Evolutionary conservation across 2,329 filamentous ascomycete genomes (phyloP), one percentile per base, ranked within the genome.

Genomic region (Dactylellina sp.): DNA sequence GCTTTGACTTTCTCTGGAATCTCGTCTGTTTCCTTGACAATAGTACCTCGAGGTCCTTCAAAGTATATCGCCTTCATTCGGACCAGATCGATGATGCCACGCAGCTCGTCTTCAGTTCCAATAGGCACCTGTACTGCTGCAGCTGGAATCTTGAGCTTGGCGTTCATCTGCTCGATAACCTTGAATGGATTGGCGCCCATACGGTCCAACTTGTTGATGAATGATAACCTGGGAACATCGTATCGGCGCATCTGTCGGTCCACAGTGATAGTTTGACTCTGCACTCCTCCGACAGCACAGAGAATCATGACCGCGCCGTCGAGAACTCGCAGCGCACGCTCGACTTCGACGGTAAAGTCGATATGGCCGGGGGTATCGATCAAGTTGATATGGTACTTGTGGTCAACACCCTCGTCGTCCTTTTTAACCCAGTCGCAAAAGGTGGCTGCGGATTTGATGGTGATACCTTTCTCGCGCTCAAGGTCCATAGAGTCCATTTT

Each of bases 401-500:
- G 89, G 59, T 97, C 92, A 80, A 91, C 87, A 77, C 91, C 91
- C 76, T 94, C 84, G 79, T 92, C 89, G 47, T 76, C 66, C 82
- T 88, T 89, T 85, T 96, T 97, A 77, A 90, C 84, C 95, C 95
- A 99, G 83, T 99, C 93, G 82, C 92, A 96, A 82, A 97, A 99
- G 0, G 95, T 99, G 22, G 95, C 95, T 9, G 95, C 95, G 78
- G 94, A 98, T 82, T 99, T 94, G 80, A 99, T 99, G 68, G 95
- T 99, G 81, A 99, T 99, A 79, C 95, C 95, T 85, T 97, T 97
- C 82, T 98, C 95, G 82, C 95, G 87, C 84, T 99, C 95, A 78
- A 99, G 85, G 79, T 99, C 95, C 95, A 99, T 99, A 24, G 93
- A 97, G 84, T 99, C 95, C 95, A 99, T 99, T 85, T 99, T 99